Evolutionary conservation across 2,329 filamentous ascomycete genomes (phyloP).

Genomic region (Boeremia lycopersici): DNA sequence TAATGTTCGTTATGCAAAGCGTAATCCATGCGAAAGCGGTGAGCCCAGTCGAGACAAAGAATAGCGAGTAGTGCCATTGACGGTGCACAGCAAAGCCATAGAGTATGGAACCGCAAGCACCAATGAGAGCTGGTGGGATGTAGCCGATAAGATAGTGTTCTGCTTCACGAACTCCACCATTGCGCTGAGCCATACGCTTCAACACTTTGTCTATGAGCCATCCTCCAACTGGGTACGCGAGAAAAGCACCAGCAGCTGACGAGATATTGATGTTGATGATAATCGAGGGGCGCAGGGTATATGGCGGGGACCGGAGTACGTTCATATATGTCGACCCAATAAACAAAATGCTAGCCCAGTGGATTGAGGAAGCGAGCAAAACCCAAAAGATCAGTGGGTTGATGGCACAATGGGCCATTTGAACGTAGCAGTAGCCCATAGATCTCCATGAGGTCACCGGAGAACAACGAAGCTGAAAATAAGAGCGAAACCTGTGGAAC

Average conservation of each 20-base stretch:
- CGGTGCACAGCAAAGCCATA: slow-evolving; percentile 31
- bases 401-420: slow-evolving; percentile 32
- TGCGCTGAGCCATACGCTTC: slow-evolving; percentile 26
- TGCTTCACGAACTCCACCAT: slow-evolving; percentile 36
- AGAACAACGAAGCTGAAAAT: slow-evolving; percentile 23
- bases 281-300: slow-evolving; percentile 19
- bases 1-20: slow-evolving; percentile 27
- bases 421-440: slow-evolving; percentile 29
- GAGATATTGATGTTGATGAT: background rate
- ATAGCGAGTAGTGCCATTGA: slow-evolving; percentile 17
- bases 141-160: slow-evolving; percentile 39
- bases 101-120: slow-evolving; percentile 25
- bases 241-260: slow-evolving; percentile 19
- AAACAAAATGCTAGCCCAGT: slow-evolving; percentile 35
- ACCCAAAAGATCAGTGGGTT: slow-evolving; percentile 42
- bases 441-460: slow-evolving; percentile 31
- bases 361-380: slow-evolving; percentile 28
- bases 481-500: background rate
- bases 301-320: slow-evolving; percentile 26
- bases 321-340: slow-evolving; percentile 32
- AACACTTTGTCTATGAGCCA: slow-evolving; percentile 19
- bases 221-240: slow-evolving; percentile 21
- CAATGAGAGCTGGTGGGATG: slow-evolving; percentile 30
- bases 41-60: slow-evolving; percentile 32
- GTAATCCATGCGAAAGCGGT: slow-evolving; percentile 33